A percentile compares a stretch with the other conserved stretches of the same genome.
Evolutionary conservation across 495 filamentous ascomycete genomes (phyloP).

Genomic region (Penicillium tannophilum): DNA sequence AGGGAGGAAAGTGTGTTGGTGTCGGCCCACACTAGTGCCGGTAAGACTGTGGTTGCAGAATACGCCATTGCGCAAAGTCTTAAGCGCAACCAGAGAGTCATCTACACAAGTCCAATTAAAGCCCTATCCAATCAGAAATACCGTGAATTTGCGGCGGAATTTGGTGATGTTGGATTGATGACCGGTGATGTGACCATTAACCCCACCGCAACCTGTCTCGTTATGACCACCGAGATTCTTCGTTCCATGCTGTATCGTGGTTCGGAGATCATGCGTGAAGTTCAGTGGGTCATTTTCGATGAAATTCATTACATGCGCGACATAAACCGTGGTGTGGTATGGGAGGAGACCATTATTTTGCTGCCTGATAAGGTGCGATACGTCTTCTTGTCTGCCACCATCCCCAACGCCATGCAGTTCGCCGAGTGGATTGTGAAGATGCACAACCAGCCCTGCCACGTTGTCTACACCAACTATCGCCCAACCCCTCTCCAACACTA

Average conservation of each 20-base stretch:
- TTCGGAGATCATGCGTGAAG: slow-evolving; percentile 98
- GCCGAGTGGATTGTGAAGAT: slow-evolving; percentile 98
- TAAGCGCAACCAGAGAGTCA: slow-evolving; percentile 95
- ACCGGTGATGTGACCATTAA: slow-evolving; percentile 99
- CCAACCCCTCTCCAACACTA: slow-evolving; percentile 97
- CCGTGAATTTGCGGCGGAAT: slow-evolving; percentile 90
- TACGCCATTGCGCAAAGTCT: slow-evolving; percentile 98
- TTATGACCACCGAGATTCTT: slow-evolving; percentile 99
- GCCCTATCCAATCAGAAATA: slow-evolving; percentile 98
- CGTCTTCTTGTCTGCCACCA: slow-evolving; percentile 97
- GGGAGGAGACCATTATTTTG: slow-evolving; percentile 98
- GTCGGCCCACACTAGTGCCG: slow-evolving; percentile 95
- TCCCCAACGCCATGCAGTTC: slow-evolving; percentile 98
- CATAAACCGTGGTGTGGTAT: slow-evolving; percentile 79
- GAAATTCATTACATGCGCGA: slow-evolving; percentile 99
- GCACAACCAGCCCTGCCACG: slow-evolving; percentile 94
- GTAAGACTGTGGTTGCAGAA: slow-evolving; percentile 97
- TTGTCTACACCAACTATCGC: slow-evolving; percentile 97
- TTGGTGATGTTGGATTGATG: slow-evolving; percentile 97
- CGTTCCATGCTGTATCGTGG: slow-evolving; percentile 97
- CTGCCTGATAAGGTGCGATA: slow-evolving; percentile 97
- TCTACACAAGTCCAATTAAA: slow-evolving; percentile 99
- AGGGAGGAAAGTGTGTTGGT: slow-evolving; percentile 94
- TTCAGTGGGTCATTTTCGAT: slow-evolving; percentile 96
- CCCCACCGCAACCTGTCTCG: slow-evolving; percentile 93